phyloP scores from a whole-genome alignment of 2,329 filamentous ascomycete species.

The Elsinoe fawcettii region DNA sequence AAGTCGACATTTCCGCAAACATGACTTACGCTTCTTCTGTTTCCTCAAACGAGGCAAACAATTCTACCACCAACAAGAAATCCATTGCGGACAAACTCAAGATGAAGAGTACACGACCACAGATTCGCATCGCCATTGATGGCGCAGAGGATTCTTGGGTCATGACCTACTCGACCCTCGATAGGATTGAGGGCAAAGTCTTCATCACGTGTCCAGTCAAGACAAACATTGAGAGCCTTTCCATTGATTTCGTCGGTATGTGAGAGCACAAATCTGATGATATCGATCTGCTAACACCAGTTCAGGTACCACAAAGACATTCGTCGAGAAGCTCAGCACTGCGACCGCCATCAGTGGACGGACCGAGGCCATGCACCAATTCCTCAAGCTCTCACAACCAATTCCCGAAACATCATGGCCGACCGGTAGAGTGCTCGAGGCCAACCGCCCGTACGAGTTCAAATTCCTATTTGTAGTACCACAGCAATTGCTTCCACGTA shows the following conservation, averaged over 20 bases:
- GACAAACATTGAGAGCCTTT: slow-evolving; percentile 49
- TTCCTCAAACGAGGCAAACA: slow-evolving; percentile 5
- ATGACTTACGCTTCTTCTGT: slow-evolving; percentile 13
- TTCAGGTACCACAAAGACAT: slow-evolving; percentile 44
- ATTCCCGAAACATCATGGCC: slow-evolving; percentile 48
- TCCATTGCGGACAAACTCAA: slow-evolving; percentile 9
- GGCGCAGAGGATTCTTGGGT: slow-evolving; percentile 31
- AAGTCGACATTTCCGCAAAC: background rate
- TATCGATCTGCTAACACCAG: slow-evolving; percentile 12
- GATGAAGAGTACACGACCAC: slow-evolving; percentile 22
- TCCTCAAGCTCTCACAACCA: slow-evolving; percentile 55
- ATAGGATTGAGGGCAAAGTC: slow-evolving; percentile 49
- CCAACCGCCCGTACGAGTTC: slow-evolving; percentile 50
- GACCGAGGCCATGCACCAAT: slow-evolving; percentile 51
- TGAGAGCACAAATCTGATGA: slow-evolving; percentile 14
- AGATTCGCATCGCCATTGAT: slow-evolving; percentile 37
- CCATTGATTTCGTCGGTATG: slow-evolving; percentile 51
- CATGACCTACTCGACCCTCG: slow-evolving; percentile 49
- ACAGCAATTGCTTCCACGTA: slow-evolving; percentile 49
- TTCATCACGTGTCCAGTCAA: slow-evolving; percentile 44
- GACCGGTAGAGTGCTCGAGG: slow-evolving; percentile 45
- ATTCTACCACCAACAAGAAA: background rate
- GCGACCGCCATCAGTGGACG: slow-evolving; percentile 46
- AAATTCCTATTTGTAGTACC: slow-evolving; percentile 59
- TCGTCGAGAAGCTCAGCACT: slow-evolving; percentile 48